phyloP scores from a whole-genome alignment of 805 yeast species.

The Suhomyces sp. region DNA sequence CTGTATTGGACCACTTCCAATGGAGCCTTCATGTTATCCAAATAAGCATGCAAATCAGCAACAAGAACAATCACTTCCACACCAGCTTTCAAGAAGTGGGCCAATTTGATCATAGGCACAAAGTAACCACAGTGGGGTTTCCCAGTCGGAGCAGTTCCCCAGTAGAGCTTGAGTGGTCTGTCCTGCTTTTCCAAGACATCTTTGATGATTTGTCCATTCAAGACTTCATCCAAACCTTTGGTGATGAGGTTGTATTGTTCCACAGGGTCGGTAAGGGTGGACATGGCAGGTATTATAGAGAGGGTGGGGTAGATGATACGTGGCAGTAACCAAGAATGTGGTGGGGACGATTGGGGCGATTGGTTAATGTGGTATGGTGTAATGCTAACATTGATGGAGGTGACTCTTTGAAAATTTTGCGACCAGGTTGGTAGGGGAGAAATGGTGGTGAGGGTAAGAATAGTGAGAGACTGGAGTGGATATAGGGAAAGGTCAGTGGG shows the following conservation, averaged over 20 bases:
- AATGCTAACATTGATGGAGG: too few relatives aligned
- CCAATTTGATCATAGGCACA: slow-evolving; percentile 95
- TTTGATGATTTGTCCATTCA: slow-evolving; percentile 84
- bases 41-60: slow-evolving; percentile 95
- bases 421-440: too few relatives aligned
- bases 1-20: slow-evolving; percentile 86
- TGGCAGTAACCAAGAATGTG: too few relatives aligned
- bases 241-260: slow-evolving; percentile 76
- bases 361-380: too few relatives aligned
- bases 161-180: slow-evolving; percentile 83
- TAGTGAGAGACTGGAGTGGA: too few relatives aligned
- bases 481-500: too few relatives aligned
- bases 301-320: too few relatives aligned
- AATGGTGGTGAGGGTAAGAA: too few relatives aligned
- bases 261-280: slow-evolving; percentile 46
- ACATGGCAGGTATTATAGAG: slow-evolving; percentile 21
- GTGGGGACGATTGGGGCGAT: too few relatives aligned
- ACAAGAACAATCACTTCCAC: slow-evolving; percentile 88
- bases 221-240: slow-evolving; percentile 85
- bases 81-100: slow-evolving; percentile 93
- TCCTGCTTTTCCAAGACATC: slow-evolving; percentile 77
- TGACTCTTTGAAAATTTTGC: too few relatives aligned
- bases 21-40: slow-evolving; percentile 98
- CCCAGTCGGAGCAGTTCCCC: slow-evolving; percentile 99
- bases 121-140: slow-evolving; percentile 98